Base-by-base conservation (phyloP, 2,329 filamentous ascomycete species). In the Plenodomus biglobosus region DNA sequence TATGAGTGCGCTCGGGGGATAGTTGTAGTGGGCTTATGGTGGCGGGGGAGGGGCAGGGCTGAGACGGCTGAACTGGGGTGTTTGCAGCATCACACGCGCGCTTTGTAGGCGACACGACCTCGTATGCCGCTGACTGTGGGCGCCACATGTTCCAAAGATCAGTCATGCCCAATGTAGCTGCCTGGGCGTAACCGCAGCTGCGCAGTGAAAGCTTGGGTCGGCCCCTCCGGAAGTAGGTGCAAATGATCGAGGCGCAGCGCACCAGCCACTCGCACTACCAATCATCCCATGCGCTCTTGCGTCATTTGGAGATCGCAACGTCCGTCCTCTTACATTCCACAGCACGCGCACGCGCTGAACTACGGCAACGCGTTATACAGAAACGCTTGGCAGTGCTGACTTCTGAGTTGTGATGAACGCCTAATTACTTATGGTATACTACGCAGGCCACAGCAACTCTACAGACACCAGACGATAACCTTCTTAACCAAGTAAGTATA, bases 21-120 rank as follows among this genome's bases (percentile, higher is more conserved):
- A 32, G 46, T 35, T 41, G 37, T 51, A 42, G 47, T 48, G 46
- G 55, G 59, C 53, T 49, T 53, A 57, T 44, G 48, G 55, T 34
- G 55, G 51, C 50, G 61, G 58, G 58, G 56, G 57, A 58, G n/a
- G n/a, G n/a, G n/a, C n/a, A n/a, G n/a, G n/a, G n/a, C n/a, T n/a
- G n/a, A n/a, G 61, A 46, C 49, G 48, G 44, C 35, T 39, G 34
- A 38, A 53, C 43, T 50, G 49, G 50, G 48, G 50, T 36, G 52
- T 59, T 55, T 48, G 55, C 20, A 45, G 45, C 46, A 60, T 59
- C 58, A 60, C 58, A 59, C 50, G 61, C 56, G 53, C 59, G 41
- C 46, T 53, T 52, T 46, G 50, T 48, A 52, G 51, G 55, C 46
- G 53, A 49, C 53, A 52, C 48, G 49, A 39, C 51, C 45, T 51